Evolutionary conservation across 306 rosid genomes (phyloP), one percentile per base, ranked within the genome.

Genomic region (Vigna radiata): DNA sequence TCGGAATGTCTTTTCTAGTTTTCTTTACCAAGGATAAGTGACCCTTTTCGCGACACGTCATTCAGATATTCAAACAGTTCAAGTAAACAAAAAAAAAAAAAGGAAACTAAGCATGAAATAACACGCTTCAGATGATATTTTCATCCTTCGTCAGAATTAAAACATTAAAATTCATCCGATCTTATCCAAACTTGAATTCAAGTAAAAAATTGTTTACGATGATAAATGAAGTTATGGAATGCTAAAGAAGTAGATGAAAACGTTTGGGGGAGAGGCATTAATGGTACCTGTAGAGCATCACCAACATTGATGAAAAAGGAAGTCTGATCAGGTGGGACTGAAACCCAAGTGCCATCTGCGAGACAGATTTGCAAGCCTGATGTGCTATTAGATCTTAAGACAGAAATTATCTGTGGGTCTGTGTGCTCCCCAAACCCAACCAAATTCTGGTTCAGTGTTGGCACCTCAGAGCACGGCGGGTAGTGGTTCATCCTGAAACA

Each of bases 361-460:
- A 91, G 89, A 75, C 90, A 77, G 65, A 93, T 93, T 88, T 93
- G 95, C 11, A 91, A 82, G 7, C 98, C 91, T 3, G 95, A 84
- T 1, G 95, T 88, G 86, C 76, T 84, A 81, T 93, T 93, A 3
- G 98, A 93, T 85, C 94, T 88, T 25, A 93, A 77, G 44, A 89
- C 81, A 56, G 97, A 90, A 50, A 93, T 84, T 16, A 93, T 85
- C 75, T 93, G 97, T 68, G 97, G 97, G 91, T 93, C 98, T 39
- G 98, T 93, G 75, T 93, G 98, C 76, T 93, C 98, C 61, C 98
- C 98, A 81, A 93, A 93, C 41, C 96, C 98, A 25, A 93, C 68
- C 87, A 91, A 72, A 62, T 83, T 89, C 49, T 64, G 19, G 18
- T 78, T 70, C 77, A 85, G 37, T 55, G 83, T 72, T 65, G 83